Base-by-base conservation (phyloP, 2,329 filamentous ascomycete species). In the Xylariaceae sp. region DNA sequence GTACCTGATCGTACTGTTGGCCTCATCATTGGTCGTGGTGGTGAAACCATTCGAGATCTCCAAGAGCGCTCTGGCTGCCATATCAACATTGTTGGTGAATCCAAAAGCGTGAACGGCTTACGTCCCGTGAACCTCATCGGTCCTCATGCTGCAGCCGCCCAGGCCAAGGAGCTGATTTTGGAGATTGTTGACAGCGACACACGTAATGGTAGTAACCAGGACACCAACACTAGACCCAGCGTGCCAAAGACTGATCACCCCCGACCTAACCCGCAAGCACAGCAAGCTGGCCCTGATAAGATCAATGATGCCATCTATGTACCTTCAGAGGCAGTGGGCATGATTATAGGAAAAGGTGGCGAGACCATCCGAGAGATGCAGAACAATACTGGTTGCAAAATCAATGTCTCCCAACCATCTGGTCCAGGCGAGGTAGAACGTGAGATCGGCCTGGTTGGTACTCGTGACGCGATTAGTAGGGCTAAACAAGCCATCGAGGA, bases 311-410 rank as follows among this genome's bases (percentile, higher is more conserved):
- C 82, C 33, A 88, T 95, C 52, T 83, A 82, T 55, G 89, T 95
- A 8, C 90, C 90, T 11, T 92, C 89, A 19, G 90, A 95, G 64
- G 86, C 90, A 5, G 90, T 95, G 44, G 90, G 90, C 49, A 95
- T 95, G 90, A 95, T 95, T 54, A 95, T 95, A 50, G 90, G 91
- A 54, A 95, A 95, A 73, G 87, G 88, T 45, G 90, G 90, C 54
- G 90, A 95, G 70, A 94, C 90, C 0, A 95, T 95, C 63, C 89
- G 91, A 54, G 88, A 95, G 56, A 94, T 95, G 85, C 90, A 95
- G 66, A 85, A 83, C 61, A 78, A 74, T 23, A 93, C 88, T 5
- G 86, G 88, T 37, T 95, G 91, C 77, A 95, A 95, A 72, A 95
- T 95, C 73, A 95, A 95, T 59, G 90, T 95, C 21, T 87, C 88